Evolutionary conservation across 768 basidiomycete genomes (phyloP), one percentile per base, ranked within the genome.

Genomic region (Lactifluus volemus): DNA sequence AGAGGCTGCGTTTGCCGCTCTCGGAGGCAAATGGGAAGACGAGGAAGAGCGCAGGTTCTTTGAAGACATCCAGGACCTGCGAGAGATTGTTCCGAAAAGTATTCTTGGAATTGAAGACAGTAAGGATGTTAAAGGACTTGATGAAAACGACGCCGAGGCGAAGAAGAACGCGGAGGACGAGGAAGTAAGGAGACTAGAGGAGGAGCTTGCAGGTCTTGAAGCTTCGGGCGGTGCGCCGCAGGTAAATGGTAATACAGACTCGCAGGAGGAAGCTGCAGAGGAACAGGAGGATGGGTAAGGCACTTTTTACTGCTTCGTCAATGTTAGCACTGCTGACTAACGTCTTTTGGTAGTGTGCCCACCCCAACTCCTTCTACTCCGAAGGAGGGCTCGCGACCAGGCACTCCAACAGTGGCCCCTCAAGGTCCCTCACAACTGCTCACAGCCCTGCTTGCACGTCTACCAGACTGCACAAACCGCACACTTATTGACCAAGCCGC

Each of bases 31-130:
- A 72, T 99, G 97, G 97, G 92, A 92, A 72, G 97, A 98, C 67
- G 97, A 98, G 66, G 96, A 99, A 75, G 96, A 98, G 71, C 79
- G 89, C 25, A 78, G 86, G 60, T 98, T 96, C 73, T 98, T 88
- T 67, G 96, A 98, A 69, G 94, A 98, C 62, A 77, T 97, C 47
- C 83, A 89, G 61, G 97, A 98, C 72, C 71, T 98, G 55, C 87
- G 88, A 61, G 92, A 97, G 60, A 92, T 93, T 60, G 92, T 97
- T 2, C 97, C 97, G 0, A 85, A 82, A 53, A 88, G 85, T 54
- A 82, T 98, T 42, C 77, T 98, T 19, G 94, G 94, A 21, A 79
- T 95, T 52, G 78, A 75, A 19, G 71, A 70, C 5, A 68, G 76
- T 11, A 70, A 66, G 1, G 75, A 77, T 11, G 55, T 52, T 25